Conservation (phyloP, 2,329 filamentous ascomycete species). For the Colletotrichum liaoningense region DNA sequence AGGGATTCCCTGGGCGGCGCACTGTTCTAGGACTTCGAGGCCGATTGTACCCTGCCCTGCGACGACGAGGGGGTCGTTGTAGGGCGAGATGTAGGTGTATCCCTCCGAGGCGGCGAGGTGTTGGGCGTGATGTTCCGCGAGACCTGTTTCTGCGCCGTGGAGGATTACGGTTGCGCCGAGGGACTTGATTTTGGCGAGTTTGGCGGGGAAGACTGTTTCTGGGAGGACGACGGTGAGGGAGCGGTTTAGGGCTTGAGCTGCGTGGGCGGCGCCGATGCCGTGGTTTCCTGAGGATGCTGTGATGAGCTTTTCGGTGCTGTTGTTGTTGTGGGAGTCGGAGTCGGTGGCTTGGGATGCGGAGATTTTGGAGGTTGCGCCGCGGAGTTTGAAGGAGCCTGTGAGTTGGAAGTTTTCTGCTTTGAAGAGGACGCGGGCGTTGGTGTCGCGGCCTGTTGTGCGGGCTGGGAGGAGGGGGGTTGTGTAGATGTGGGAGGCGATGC, state of each 20-base stretch:
- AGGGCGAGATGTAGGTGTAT: constrained; percentile 40
- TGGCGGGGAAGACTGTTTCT: constrained; percentile 36
- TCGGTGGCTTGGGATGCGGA: constrained; percentile 15
- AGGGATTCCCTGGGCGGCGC: background rate
- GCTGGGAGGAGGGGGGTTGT: constrained; percentile 38
- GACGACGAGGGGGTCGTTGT: constrained; percentile 39
- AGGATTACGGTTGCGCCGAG: constrained; percentile 39
- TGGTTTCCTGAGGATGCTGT: constrained; percentile 41
- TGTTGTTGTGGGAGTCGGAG: background rate
- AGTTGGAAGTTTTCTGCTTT: constrained; percentile 43
- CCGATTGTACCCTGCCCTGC: constrained; percentile 38
- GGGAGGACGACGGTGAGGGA: constrained; percentile 38
- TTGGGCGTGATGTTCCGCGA: constrained; percentile 40
- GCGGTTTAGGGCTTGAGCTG: constrained; percentile 26
- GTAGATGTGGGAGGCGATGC: constrained; percentile 39
- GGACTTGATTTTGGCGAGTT: constrained; percentile 38
- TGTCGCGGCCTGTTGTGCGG: background rate
- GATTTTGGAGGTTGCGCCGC: constrained; percentile 42
- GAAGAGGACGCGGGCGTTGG: constrained; percentile 36
- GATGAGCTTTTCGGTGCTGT: constrained; percentile 33
- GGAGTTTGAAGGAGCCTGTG: constrained; percentile 42
- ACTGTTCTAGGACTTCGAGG: constrained; percentile 40
- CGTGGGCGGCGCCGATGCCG: constrained; percentile 38
- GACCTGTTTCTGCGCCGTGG: constrained; percentile 38
- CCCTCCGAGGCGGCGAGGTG: constrained; percentile 37